Conservation (phyloP, 345 rosid genomes). For the Aquilaria sinensis region DNA sequence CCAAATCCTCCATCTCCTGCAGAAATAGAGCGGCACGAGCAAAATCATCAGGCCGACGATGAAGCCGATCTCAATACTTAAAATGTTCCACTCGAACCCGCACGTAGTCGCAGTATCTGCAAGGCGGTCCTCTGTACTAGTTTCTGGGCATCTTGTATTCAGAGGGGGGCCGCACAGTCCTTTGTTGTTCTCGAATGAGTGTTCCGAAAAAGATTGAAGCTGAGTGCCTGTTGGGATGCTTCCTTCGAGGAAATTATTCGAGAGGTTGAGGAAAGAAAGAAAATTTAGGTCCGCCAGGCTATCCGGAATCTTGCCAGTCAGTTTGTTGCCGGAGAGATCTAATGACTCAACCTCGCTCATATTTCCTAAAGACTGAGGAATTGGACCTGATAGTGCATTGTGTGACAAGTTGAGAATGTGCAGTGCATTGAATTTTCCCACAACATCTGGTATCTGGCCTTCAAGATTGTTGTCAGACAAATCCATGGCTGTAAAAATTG, state of each 20-base stretch:
- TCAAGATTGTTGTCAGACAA: slow-evolving; percentile 21
- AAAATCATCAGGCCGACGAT: slow-evolving; percentile 3
- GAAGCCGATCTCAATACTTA: slow-evolving; percentile 1
- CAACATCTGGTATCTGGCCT: slow-evolving; percentile 21
- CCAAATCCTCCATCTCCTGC: slow-evolving; percentile 10
- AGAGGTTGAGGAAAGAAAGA: slow-evolving; percentile 29
- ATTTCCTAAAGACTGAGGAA: slow-evolving; percentile 18
- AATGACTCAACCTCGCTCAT: slow-evolving; percentile 19
- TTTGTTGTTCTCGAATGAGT: slow-evolving; percentile 15
- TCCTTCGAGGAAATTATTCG: slow-evolving; percentile 20
- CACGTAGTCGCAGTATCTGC: not conserved
- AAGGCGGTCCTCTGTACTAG: not conserved
- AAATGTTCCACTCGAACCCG: not conserved
- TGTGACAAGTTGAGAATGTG: slow-evolving; percentile 24
- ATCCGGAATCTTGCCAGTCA: slow-evolving; percentile 21
- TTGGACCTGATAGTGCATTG: slow-evolving; percentile 11
- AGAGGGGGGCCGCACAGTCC: slow-evolving; percentile 26
- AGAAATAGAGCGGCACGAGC: slow-evolving; percentile 1
- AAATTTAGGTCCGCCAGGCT: slow-evolving; percentile 22
- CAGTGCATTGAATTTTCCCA: slow-evolving; percentile 19
- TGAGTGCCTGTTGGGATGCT: slow-evolving; percentile 22
- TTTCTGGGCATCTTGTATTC: not conserved
- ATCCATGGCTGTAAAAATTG: slow-evolving; percentile 33
- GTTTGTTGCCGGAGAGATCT: slow-evolving; percentile 22
- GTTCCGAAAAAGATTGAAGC: slow-evolving; percentile 17